Evolutionary conservation across 2,329 filamentous ascomycete genomes (phyloP).

Genomic region (Phyllosticta ampelicida): DNA sequence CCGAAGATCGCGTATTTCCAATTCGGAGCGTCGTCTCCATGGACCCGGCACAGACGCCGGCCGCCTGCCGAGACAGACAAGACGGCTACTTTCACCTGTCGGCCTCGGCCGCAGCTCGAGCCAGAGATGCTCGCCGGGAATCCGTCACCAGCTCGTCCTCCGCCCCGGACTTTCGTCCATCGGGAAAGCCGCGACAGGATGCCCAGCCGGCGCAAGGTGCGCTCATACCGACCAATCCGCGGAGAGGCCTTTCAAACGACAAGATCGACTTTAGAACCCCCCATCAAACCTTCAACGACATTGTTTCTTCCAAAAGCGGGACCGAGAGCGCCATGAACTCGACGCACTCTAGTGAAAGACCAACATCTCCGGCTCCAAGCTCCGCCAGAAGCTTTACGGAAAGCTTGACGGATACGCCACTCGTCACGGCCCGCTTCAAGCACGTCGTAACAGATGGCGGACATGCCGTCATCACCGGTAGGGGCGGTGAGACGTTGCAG

Average conservation of each 20-base stretch:
- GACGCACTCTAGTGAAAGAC: conserved; percentile 15
- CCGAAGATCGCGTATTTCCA: conserved; percentile 61
- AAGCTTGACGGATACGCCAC: conserved; percentile 29
- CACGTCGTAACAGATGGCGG: conserved; percentile 67
- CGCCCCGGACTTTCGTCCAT: conserved; percentile 7
- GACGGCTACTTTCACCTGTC: conserved; percentile 30
- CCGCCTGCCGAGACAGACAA: conserved; percentile 17
- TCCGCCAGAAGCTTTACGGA: conserved; percentile 27
- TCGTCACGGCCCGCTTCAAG: conserved; percentile 65
- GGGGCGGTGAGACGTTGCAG: conserved; percentile 60
- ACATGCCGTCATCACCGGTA: conserved; percentile 72
- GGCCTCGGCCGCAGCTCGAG: conserved; percentile 11
- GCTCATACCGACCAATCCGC: not conserved
- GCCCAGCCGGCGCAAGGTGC: not conserved
- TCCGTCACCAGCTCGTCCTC: conserved; percentile 22
- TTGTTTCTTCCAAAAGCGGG: conserved; percentile 20
- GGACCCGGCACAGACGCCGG: conserved; percentile 41
- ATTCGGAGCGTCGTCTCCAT: conserved; percentile 70
- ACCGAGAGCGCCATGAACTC: conserved; percentile 14
- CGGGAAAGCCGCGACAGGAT: not conserved
- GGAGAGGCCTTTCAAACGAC: not conserved
- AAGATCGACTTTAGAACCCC: conserved; percentile 13
- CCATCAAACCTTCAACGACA: conserved; percentile 27
- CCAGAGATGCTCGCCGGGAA: conserved; percentile 19
- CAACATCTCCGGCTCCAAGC: conserved; percentile 17